These are phyloP conservation scores for Entomortierella parvispora DNA, from an alignment of 192 early-diverging fungal species.

Conservation along the genomic window DNA sequence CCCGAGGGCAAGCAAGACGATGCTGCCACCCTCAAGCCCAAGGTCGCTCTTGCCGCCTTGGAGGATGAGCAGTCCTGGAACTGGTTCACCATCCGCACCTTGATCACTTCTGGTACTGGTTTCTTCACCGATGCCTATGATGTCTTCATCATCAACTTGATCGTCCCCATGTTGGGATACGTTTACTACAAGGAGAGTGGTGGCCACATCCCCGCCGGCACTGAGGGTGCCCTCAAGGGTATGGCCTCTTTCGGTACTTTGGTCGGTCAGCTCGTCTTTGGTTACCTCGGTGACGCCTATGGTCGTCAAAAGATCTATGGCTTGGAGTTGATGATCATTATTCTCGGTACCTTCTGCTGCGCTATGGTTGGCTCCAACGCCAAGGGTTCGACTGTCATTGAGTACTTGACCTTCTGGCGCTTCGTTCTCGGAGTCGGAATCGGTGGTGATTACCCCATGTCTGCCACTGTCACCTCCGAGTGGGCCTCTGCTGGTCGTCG, in stretches of 20 bases:
- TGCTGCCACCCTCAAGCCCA: constrained; percentile 17
- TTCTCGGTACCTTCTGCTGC: constrained; percentile 86
- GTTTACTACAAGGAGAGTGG: constrained; percentile 66
- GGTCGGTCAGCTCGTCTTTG: constrained; percentile 89
- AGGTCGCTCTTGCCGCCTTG: constrained; percentile 47
- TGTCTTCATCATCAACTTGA: constrained; percentile 93
- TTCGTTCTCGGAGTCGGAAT: constrained; percentile 82
- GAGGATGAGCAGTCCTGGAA: constrained; percentile 72
- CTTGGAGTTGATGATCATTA: constrained; percentile 90
- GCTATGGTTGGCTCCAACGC: constrained; percentile 78
- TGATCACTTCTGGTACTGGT: constrained; percentile 76
- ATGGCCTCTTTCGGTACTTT: constrained; percentile 90
- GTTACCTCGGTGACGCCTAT: constrained; percentile 84
- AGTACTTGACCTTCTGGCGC: constrained; percentile 75
- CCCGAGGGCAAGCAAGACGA: constrained; percentile 19
- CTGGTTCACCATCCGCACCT: constrained; percentile 79
- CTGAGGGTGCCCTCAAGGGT: constrained; percentile 84
- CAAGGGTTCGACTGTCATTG: constrained; percentile 70
- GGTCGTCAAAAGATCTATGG: constrained; percentile 94
- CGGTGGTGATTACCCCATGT: constrained; percentile 87
- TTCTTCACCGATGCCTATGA: constrained; percentile 97
- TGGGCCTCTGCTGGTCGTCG: constrained; percentile 82
- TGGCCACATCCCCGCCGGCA: constrained; percentile 68
- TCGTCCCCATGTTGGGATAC: constrained; percentile 88
- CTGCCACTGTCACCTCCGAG: constrained; percentile 93